These are phyloP conservation scores for Neurospora cerealis DNA, from an alignment of 495 filamentous ascomycete species.

Conservation along the genomic window DNA sequence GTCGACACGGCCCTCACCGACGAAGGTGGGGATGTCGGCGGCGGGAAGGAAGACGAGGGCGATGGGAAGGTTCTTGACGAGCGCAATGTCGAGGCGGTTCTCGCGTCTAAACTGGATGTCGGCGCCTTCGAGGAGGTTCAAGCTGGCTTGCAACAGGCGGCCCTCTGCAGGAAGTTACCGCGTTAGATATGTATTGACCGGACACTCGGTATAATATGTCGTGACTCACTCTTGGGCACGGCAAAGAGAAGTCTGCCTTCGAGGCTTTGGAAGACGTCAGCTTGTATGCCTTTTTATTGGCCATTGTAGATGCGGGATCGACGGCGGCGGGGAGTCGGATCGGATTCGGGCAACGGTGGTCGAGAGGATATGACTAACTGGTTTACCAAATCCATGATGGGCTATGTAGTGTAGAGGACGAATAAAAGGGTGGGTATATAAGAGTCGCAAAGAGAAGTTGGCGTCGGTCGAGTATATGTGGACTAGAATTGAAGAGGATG, in stretches of 20 bases:
- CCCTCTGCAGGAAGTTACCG: slow-evolving; percentile 53
- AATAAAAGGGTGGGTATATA: not conserved
- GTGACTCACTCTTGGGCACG: slow-evolving; percentile 82
- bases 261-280: slow-evolving; percentile 46
- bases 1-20: slow-evolving; percentile 88
- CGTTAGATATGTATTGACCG: not conserved
- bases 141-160: slow-evolving; percentile 69
- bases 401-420: not conserved
- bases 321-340: not conserved
- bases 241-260: slow-evolving; percentile 92
- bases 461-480: not conserved
- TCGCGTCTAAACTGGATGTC: slow-evolving; percentile 95
- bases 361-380: slow-evolving; percentile 47
- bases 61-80: slow-evolving; percentile 90
- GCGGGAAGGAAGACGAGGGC: slow-evolving; percentile 96
- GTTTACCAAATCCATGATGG: slow-evolving; percentile 72
- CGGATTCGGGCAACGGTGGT: not conserved
- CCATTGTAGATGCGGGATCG: not conserved
- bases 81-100: slow-evolving; percentile 87
- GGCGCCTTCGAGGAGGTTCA: slow-evolving; percentile 83
- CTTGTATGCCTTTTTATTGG: slow-evolving; percentile 20
- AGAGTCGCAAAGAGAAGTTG: not conserved
- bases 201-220: not conserved
- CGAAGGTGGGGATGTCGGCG: slow-evolving; percentile 93
- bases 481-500: not conserved